Evolutionary conservation across 257 asterid genomes (phyloP), one percentile per base, ranked within the genome.

Genomic region (Ligustrum vulgare): DNA sequence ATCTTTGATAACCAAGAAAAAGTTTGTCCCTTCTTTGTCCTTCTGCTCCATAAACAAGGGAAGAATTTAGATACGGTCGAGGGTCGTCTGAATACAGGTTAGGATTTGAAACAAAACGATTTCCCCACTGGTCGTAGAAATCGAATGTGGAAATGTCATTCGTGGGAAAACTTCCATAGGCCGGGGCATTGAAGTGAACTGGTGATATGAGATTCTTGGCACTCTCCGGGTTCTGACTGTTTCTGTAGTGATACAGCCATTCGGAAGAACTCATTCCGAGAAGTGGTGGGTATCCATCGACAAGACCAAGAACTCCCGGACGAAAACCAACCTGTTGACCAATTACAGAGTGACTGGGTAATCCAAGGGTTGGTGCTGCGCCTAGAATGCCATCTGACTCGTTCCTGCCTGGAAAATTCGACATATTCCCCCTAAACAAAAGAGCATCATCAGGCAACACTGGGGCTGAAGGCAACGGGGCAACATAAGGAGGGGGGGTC

Each of bases 401-500:
- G 70, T 80, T 86, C 49, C 49, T 0, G 16, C 49, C 49, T 41
- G 49, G 49, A 41, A 41, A 10, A 41, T 11, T 41, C 11, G 49
- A 41, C 49, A 11, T 67, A 77, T 76, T 83, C 11, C 73, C 87
- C 20, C 82, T 80, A 71, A 62, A 75, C 98, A 96, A 91, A 72
- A 70, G 66, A 35, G 86, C 84, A 63, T 89, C 87, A 10, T 88
- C 96, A 0, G 97, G 97, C 67, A 94, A 80, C 7, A 87, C 71
- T 5, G 98, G 98, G 12, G 98, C 98, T 0, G 98, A 94, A 64
- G 98, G 98, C 18, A 72, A 68, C 15, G 97, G 96, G 69, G 94
- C 68, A 15, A 79, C 81, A 74, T 82, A 85, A 12, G 89, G 79
- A 47, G 84, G 31, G 22, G 87, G 32, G 74, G 75, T 81, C 23